phyloP scores from a whole-genome alignment of 73 alveolate species.

The Paramecium sexaurelia region DNA sequence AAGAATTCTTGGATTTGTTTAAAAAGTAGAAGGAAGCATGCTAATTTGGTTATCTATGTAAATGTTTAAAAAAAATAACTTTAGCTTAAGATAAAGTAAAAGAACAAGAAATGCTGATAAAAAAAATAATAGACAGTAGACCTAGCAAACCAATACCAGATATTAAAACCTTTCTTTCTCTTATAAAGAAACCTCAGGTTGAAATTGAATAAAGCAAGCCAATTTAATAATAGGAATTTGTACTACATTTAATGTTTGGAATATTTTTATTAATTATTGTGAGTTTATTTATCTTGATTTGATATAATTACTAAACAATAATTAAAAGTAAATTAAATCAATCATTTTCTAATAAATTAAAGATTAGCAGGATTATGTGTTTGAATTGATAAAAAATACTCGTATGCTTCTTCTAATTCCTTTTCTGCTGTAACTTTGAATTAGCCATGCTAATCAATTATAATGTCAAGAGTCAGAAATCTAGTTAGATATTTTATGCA shows the following conservation, averaged over 20 bases:
- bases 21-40: neutral
- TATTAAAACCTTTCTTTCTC: neutral
- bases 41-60: neutral
- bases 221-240: slow-evolving; percentile 11
- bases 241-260: neutral
- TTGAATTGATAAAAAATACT: slow-evolving; percentile 68
- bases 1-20: neutral
- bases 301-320: neutral
- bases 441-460: slow-evolving; percentile 13
- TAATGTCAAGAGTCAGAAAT: slow-evolving; percentile 6
- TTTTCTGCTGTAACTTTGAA: slow-evolving; percentile 18
- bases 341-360: slow-evolving; percentile 55
- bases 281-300: neutral
- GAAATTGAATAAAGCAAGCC: neutral
- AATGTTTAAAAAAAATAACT: neutral
- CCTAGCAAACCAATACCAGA: neutral
- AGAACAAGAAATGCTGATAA: neutral
- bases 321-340: slow-evolving; percentile 33
- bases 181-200: neutral
- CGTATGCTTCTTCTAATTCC: slow-evolving; percentile 66
- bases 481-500: slow-evolving; percentile 4
- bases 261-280: neutral
- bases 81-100: neutral
- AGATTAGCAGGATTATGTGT: slow-evolving; percentile 67
- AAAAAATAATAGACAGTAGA: neutral